Evolutionary conservation across 2,329 filamentous ascomycete genomes (phyloP).

Genomic region (Colletotrichum siamense): DNA sequence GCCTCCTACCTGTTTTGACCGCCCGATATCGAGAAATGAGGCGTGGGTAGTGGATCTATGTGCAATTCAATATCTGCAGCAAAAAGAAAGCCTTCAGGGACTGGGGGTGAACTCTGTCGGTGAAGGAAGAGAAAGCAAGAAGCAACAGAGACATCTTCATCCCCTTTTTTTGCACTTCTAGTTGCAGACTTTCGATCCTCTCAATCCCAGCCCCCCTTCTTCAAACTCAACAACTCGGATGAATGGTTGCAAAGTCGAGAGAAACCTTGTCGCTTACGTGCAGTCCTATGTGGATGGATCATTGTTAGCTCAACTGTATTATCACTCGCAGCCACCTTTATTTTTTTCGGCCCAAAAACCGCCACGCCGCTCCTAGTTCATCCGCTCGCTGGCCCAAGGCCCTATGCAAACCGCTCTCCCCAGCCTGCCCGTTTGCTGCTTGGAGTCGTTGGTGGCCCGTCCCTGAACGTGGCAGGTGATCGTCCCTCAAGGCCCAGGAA

Average conservation of each 20-base stretch:
- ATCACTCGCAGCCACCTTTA: neutral
- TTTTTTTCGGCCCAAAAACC: neutral
- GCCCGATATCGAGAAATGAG: neutral
- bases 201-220: neutral
- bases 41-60: neutral
- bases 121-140: neutral
- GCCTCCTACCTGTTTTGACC: neutral
- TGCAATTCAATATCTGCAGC: conserved; percentile 4
- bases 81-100: neutral
- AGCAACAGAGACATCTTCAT: neutral
- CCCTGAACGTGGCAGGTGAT: conserved; percentile 8
- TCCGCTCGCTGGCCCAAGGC: neutral
- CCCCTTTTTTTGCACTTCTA: neutral
- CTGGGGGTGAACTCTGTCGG: neutral
- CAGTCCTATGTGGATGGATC: neutral
- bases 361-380: neutral
- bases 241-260: neutral
- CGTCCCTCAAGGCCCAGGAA: neutral
- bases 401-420: neutral
- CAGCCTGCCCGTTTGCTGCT: neutral
- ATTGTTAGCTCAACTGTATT: neutral
- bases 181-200: neutral
- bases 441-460: neutral
- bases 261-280: neutral
- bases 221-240: neutral